These are phyloP conservation scores for Pseudisothecium myosuroides DNA, from an alignment of 225 moss, liverwort and hornwort species.

Conservation along the genomic window DNA sequence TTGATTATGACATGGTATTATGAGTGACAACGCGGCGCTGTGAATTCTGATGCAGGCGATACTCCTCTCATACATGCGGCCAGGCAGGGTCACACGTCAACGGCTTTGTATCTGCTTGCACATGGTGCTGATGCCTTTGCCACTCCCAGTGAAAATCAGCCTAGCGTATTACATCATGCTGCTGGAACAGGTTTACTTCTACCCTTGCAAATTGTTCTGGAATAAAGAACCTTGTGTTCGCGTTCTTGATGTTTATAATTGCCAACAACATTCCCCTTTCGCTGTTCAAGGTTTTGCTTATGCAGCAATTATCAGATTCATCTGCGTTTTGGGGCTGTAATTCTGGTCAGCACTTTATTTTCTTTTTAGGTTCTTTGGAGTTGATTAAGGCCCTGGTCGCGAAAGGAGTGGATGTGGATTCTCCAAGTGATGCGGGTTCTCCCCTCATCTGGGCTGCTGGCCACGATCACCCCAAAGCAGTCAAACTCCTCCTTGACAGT, in stretches of 20 bases:
- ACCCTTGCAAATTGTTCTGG: background rate
- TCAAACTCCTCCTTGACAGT: slow-evolving; percentile 51
- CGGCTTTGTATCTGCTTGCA: slow-evolving; percentile 57
- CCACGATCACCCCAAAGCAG: slow-evolving; percentile 69
- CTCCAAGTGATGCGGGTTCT: slow-evolving; percentile 74
- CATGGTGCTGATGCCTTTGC: slow-evolving; percentile 73
- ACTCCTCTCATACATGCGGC: slow-evolving; percentile 95
- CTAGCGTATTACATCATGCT: slow-evolving; percentile 86
- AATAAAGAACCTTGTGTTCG: background rate
- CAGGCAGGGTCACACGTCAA: slow-evolving; percentile 60
- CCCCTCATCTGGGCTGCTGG: slow-evolving; percentile 98
- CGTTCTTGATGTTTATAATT: background rate
- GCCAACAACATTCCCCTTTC: background rate
- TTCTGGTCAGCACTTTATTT: background rate
- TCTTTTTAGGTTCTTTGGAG: slow-evolving; percentile 57
- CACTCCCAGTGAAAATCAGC: slow-evolving; percentile 55
- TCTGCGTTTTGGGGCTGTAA: background rate
- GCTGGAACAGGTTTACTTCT: slow-evolving; percentile 65
- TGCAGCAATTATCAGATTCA: background rate
- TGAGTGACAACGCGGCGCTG: background rate
- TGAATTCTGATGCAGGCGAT: slow-evolving; percentile 50
- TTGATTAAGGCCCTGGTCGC: slow-evolving; percentile 58
- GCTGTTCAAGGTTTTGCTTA: background rate
- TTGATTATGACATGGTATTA: background rate
- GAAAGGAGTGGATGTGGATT: slow-evolving; percentile 75